These are phyloP conservation scores for Colletotrichum salicis DNA, from an alignment of 2,329 filamentous ascomycete genomes.

Conservation along the genomic window DNA sequence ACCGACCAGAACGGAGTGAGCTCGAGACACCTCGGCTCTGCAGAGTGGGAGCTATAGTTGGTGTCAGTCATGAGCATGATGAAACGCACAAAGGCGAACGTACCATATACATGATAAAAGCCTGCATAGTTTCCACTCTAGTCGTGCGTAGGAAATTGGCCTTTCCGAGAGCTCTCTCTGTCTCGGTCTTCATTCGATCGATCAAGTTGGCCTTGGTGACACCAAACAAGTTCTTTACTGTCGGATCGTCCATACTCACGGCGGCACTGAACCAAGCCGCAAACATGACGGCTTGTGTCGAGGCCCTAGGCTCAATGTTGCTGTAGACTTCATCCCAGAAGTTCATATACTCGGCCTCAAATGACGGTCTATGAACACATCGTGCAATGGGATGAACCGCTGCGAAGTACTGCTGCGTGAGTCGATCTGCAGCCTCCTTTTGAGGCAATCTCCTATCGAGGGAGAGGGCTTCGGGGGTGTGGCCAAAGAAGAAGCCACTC, in stretches of 20 bases:
- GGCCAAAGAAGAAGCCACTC: conserved; percentile 74
- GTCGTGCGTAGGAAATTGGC: conserved; percentile 79
- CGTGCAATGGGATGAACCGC: conserved; percentile 76
- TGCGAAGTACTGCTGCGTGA: conserved; percentile 74
- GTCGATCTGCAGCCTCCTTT: conserved; percentile 65
- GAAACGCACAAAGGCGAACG: conserved; percentile 41
- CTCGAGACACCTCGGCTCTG: conserved; percentile 76
- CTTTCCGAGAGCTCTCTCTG: conserved; percentile 74
- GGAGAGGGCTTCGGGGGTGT: conserved; percentile 57
- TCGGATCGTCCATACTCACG: conserved; percentile 70
- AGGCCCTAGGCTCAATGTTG: conserved; percentile 70
- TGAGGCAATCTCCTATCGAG: conserved; percentile 72
- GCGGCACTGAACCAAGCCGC: conserved; percentile 76
- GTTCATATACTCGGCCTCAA: conserved; percentile 70
- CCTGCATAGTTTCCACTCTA: conserved; percentile 77
- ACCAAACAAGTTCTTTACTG: conserved; percentile 62
- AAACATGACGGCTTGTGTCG: conserved; percentile 76
- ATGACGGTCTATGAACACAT: conserved; percentile 74
- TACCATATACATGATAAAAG: conserved; percentile 81
- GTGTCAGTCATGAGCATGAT: conserved; percentile 32
- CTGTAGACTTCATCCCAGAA: conserved; percentile 73
- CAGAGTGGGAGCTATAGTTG: conserved; percentile 73
- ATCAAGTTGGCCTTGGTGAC: conserved; percentile 67
- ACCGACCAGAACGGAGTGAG: conserved; percentile 78
- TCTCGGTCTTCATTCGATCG: conserved; percentile 71